Evolutionary conservation across 164 flowering plant genomes (phyloP), one percentile per base, ranked within the genome.

Genomic region (Vitis rotundifolia): DNA sequence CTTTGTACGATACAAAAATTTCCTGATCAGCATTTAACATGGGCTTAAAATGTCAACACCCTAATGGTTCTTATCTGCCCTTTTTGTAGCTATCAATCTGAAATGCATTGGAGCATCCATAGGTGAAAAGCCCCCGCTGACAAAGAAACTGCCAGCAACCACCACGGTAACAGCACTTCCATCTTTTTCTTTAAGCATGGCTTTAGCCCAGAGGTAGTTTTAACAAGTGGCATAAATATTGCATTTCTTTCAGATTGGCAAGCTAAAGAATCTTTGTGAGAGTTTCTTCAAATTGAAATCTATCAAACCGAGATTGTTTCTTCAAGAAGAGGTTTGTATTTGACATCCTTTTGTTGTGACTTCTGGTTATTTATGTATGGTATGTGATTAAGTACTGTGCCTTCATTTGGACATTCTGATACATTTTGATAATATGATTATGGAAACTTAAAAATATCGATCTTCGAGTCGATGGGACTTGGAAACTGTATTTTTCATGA

Each of bases 21-120:
- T 37, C 59, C 2, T 28, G 52, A 11, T 64, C 54, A 19, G 12
- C 11, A 69, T 44, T 10, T 63, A 66, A 28, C 3, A 2, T 47
- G 13, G 22, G 9, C 9, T 14, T 57, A 2, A 3, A 4, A 5
- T 52, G 50, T 57, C 18, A 5, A n/a, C 56, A 22, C 65, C 62
- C 54, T 59, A 31, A 74, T 10, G 60, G 3, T 71, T 63, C 52
- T 16, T 15, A 55, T 49, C 8, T 65, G n/a, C 54, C 37, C 59
- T 59, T 67, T 58, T 5, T 81, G 84, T 85, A 95, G 99, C 93
- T 71, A 57, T 95, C 60, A 88, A 86, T 69, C 76, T 93, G 77
- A 90, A 89, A 83, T 95, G 97, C 71, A 85, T 93, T 57, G 98
- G 93, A 73, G 85, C 99, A 75, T 89, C 98, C 31, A 78, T 91